Percentiles rank a stretch among this genome's conserved stretches.
Evolutionary conservation across 202 grass and related monocot genomes (phyloP).

Genomic region (Thinopyrum obtusiflorum): DNA sequence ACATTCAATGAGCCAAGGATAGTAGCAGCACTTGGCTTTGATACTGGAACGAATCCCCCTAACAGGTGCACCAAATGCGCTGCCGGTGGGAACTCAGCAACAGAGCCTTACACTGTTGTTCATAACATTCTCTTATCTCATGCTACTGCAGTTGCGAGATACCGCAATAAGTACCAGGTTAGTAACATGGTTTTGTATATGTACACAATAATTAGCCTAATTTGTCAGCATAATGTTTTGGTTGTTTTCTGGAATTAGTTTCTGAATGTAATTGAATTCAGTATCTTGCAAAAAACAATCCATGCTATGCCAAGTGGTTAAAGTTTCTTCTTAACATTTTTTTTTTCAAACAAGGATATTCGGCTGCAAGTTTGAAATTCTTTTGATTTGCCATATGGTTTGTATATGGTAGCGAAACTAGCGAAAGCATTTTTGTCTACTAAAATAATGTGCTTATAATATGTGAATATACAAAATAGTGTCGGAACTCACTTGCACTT

Average conservation of each 20-base stretch:
- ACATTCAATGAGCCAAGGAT: slow-evolving; percentile 78
- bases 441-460: background rate
- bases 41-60: slow-evolving; percentile 41
- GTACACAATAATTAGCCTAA: background rate
- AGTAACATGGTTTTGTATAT: background rate
- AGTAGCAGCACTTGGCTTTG: slow-evolving; percentile 60
- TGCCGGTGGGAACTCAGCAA: slow-evolving; percentile 66
- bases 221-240: background rate
- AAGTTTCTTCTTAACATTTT: background rate
- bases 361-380: background rate
- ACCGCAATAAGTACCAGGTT: slow-evolving; percentile 71
- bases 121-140: slow-evolving; percentile 82
- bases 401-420: background rate
- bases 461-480: background rate
- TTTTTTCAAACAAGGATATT: background rate
- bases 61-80: slow-evolving; percentile 44
- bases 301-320: background rate
- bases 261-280: background rate
- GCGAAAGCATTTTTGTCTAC: background rate
- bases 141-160: slow-evolving; percentile 69
- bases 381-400: background rate
- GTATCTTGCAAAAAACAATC: background rate
- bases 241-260: background rate
- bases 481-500: slow-evolving; percentile 4
- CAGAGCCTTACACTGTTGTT: slow-evolving; percentile 73